Percentiles rank a stretch among this genome's conserved stretches.
Conservation (phyloP, 495 filamentous ascomycete species). For the Pseudevernia furfuracea region DNA sequence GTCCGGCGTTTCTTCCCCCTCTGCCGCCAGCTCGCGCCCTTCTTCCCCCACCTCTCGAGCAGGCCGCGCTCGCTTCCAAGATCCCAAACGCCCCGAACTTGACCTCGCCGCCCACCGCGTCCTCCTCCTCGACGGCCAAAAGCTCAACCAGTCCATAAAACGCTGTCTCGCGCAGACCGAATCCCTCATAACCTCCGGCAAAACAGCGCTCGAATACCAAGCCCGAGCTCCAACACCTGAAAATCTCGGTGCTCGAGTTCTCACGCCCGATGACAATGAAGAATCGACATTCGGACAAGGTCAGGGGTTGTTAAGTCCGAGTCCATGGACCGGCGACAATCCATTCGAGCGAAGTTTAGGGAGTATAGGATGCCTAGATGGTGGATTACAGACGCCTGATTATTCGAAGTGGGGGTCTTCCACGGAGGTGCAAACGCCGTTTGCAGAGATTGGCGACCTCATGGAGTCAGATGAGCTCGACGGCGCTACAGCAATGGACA, state of each 20-base stretch:
- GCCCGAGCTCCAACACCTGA: constrained; percentile 71
- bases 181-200: constrained; percentile 78
- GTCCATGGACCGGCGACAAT: constrained; percentile 6
- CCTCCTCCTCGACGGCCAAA: constrained; percentile 78
- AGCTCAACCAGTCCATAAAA: constrained; percentile 87
- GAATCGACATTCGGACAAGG: constrained; percentile 32
- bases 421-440: neutral
- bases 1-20: constrained; percentile 24
- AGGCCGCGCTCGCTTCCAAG: constrained; percentile 40
- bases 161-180: constrained; percentile 82
- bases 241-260: constrained; percentile 65
- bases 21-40: constrained; percentile 25
- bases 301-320: constrained; percentile 21
- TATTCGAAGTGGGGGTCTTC: neutral
- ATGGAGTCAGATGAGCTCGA: neutral
- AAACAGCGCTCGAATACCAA: constrained; percentile 74
- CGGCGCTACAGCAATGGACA: neutral
- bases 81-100: constrained; percentile 69
- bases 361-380: constrained; percentile 3
- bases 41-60: constrained; percentile 38
- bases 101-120: constrained; percentile 87
- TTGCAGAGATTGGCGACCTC: neutral
- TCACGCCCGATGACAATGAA: constrained; percentile 57
- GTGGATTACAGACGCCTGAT: constrained; percentile 7
- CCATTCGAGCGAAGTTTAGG: constrained; percentile 20